Base-by-base conservation (phyloP, 148 eudicot genomes). In the Arctostaphylos glauca region DNA sequence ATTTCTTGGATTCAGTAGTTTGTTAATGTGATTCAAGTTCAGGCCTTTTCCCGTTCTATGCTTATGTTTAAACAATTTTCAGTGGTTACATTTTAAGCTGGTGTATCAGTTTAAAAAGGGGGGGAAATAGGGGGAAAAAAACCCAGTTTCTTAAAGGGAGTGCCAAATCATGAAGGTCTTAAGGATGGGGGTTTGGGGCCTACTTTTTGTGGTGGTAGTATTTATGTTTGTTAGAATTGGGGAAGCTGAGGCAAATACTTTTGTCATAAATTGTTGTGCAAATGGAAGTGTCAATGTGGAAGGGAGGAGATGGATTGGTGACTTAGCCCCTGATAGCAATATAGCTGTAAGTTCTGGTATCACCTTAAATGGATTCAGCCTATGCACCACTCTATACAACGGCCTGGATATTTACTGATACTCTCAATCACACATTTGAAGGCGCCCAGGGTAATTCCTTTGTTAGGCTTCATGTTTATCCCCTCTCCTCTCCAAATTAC, bases 271-370 rank as follows among this genome's bases (percentile, higher is more conserved):
- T 80, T 80, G 82, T 50, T 74, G 82, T 23, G 15, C 82, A 67
- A 67, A 80, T 80, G 41, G 15, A 9, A 80, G 13, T 80, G 47
- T 80, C 12, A 80, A 48, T 49, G 58, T 67, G 74, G 82, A 80
- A 66, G 75, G 75, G 4, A 80, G 82, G 82, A 66, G 59, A 49
- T 80, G 82, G 82, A 59, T 80, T 49, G 82, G 82, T 47, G 82
- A 80, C 75, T 67, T 80, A 46, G 23, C 14, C 47, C 82, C 82
- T 25, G 8, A 80, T 15, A 50, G 14, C 75, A 80, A 67, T 80
- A 0, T 67, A 15, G 66, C 74, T 66, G 74, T 80, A 6, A 67
- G 58, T 67, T 47, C 75, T 15, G 82, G 82, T 6, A 50, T 80
- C 82, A 50, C 46, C 3, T 64, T 64, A 6, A 52, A 16, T 6